Evolutionary conservation across 1,284 basidiomycete genomes (phyloP).

Genomic region (Rhodotorula sp.): DNA sequence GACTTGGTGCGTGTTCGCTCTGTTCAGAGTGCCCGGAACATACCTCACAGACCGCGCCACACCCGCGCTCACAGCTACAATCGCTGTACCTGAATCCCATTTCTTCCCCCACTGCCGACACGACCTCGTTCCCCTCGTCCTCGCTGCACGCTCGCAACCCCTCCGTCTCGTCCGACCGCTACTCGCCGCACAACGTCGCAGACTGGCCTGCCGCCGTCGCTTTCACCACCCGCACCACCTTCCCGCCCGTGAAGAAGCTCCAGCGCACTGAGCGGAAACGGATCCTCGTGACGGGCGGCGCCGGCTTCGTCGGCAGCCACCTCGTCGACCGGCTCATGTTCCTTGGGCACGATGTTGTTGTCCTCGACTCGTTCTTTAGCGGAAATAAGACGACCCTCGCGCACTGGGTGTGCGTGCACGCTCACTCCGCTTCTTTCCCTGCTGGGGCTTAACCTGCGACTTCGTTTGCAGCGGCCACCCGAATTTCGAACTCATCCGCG

Average conservation of each 20-base stretch:
- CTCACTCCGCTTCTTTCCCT: background rate
- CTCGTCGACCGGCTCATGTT: conserved; percentile 92
- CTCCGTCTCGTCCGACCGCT: conserved; percentile 24
- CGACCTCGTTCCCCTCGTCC: background rate
- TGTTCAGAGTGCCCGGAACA: background rate
- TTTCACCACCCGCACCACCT: conserved; percentile 85
- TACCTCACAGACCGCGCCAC: background rate
- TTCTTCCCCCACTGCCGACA: conserved; percentile 7
- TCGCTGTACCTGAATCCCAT: conserved; percentile 36
- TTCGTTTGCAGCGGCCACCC: conserved; percentile 70
- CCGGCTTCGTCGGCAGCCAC: conserved; percentile 97
- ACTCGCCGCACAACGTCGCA: conserved; percentile 13
- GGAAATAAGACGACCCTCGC: conserved; percentile 87
- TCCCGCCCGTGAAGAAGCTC: conserved; percentile 86
- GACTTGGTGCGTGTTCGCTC: conserved; percentile 24
- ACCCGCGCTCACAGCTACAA: conserved; percentile 26
- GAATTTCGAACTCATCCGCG: conserved; percentile 95
- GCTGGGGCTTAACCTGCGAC: background rate
- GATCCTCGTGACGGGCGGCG: conserved; percentile 90
- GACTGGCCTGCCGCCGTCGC: conserved; percentile 60
- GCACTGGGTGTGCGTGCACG: conserved; percentile 48
- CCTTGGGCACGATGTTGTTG: conserved; percentile 88
- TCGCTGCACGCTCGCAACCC: conserved; percentile 4
- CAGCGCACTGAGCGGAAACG: conserved; percentile 77
- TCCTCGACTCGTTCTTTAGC: conserved; percentile 98